Evolutionary conservation across 2,329 filamentous ascomycete species (phyloP), one percentile per base, ranked within the genome.

Genomic region (Fusarium pilosicola): DNA sequence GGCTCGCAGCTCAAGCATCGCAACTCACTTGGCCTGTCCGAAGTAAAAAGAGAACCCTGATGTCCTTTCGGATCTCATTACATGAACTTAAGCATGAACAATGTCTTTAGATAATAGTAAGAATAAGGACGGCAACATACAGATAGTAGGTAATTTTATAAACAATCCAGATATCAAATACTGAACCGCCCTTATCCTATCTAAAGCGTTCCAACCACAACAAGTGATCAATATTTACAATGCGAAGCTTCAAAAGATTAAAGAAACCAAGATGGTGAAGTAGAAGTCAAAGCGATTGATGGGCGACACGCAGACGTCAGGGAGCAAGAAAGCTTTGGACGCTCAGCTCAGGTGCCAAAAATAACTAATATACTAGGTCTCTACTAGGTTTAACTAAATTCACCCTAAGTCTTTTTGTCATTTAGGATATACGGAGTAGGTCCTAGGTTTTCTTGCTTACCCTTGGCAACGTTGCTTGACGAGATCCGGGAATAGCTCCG

Each of bases 381-480:
- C 28, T 51, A 32, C 20, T n/a, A 32, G 3, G 15, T 12, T 49
- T n/a, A 32, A 6, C 5, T 34, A 34, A 20, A 24, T 7, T 15
- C 24, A 26, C 30, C 30, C 48, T 52, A 52, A 10, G n/a, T 15
- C 9, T 20, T 52, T 52, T 34, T 36, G 30, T 26, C 30, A 26
- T 15, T 26, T 36, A 17, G 14, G 20, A 13, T 6, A n/a, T 4
- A 34, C 32, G 32, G 32, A 34, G 32, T 34, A 22, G 20, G 20
- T 17, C 20, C 45, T 17, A 34, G 24, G 30, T 34, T 34, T 24
- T 51, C 17, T 51, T 51, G n/a, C 17, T 34, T 52, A 14, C n/a
- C 30, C n/a, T 52, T 15, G 56, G 51, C 58, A 52, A 28, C 58
- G 54, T 75, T 51, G 66, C 63, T 76, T 57, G 61, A 74, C 45